Base-by-base conservation (phyloP, 345 rosid species). In the Salix purpurea region DNA sequence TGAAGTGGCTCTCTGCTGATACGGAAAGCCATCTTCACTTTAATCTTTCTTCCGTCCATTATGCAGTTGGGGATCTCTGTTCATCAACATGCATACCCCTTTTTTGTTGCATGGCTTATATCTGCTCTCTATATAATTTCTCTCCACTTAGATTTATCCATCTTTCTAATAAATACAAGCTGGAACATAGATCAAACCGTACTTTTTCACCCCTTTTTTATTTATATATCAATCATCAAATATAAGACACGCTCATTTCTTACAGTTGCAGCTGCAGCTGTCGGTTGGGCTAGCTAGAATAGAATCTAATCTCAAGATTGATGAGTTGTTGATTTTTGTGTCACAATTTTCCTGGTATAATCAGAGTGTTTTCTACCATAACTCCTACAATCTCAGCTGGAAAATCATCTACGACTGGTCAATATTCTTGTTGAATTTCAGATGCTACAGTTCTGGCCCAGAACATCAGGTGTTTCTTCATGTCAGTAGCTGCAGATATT, bases 361-460 rank as follows among this genome's bases (percentile, higher is more conserved):
- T 18, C 32, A 16, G n/a, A 5, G 5, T 21, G 34, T 28, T 28
- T 28, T 28, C 30, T 28, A 28, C 30, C 30, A 28, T 28, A 28
- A 28, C 30, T 28, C 30, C 30, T 28, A 28, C 30, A 28, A 28
- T 28, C 2, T 28, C 30, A 28, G 30, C 30, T 28, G 30, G 46
- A 69, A 37, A 16, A 15, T 46, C 34, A 9, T 7, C 6, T 5
- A 15, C 32, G 16, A 6, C 5, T 18, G 21, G 7, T 81, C 77
- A 85, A 60, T 80, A 74, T 76, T 84, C 90, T 56, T 76, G 90
- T 23, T 83, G 77, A 66, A 88, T 24, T 61, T 58, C 85, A 65
- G 85, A 76, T 28, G 91, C 94, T 58, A 91, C 92, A 39, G 85
- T 82, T 83, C 80, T 83, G 7, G 94, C 94, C 94, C 92, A 91